Percentiles rank a stretch among this genome's conserved stretches.
These are phyloP conservation scores for Wickerhamiella kurtzmanii DNA, from an alignment of 805 yeast species.

Conservation along the genomic window DNA sequence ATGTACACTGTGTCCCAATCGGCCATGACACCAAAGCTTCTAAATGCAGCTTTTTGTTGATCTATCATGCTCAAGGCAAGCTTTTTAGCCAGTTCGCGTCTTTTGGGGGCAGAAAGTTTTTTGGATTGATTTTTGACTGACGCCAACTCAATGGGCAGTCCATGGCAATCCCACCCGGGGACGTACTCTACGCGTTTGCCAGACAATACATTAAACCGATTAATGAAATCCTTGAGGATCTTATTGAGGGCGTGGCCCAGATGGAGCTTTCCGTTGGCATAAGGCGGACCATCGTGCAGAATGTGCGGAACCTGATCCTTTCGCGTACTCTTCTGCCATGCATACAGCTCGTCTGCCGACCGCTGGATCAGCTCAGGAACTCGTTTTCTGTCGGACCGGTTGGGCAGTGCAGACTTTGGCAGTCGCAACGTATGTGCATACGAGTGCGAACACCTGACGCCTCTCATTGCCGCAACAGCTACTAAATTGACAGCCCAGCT, in stretches of 20 bases:
- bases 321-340: slow-evolving; percentile 37
- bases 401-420: slow-evolving; percentile 59
- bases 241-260: slow-evolving; percentile 88
- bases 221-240: slow-evolving; percentile 72
- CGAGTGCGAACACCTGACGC: slow-evolving; percentile 14
- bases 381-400: slow-evolving; percentile 36
- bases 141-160: slow-evolving; percentile 87
- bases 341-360: slow-evolving; percentile 47
- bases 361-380: slow-evolving; percentile 36
- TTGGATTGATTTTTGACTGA: slow-evolving; percentile 40
- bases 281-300: slow-evolving; percentile 97
- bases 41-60: slow-evolving; percentile 50
- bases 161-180: slow-evolving; percentile 99
- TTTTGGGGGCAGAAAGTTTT: slow-evolving; percentile 29
- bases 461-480: too few relatives aligned
- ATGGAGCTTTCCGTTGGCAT: slow-evolving; percentile 91
- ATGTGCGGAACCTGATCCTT: slow-evolving; percentile 30
- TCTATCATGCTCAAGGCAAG: slow-evolving; percentile 60
- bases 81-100: slow-evolving; percentile 49
- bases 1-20: slow-evolving; percentile 57
- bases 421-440: slow-evolving; percentile 44
- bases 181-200: slow-evolving; percentile 55
- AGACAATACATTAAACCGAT: slow-evolving; percentile 49
- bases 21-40: slow-evolving; percentile 65
- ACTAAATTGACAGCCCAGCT: too few relatives aligned